These are phyloP conservation scores for Mycena crocata DNA, from an alignment of 768 basidiomycete genomes.

Conservation along the genomic window DNA sequence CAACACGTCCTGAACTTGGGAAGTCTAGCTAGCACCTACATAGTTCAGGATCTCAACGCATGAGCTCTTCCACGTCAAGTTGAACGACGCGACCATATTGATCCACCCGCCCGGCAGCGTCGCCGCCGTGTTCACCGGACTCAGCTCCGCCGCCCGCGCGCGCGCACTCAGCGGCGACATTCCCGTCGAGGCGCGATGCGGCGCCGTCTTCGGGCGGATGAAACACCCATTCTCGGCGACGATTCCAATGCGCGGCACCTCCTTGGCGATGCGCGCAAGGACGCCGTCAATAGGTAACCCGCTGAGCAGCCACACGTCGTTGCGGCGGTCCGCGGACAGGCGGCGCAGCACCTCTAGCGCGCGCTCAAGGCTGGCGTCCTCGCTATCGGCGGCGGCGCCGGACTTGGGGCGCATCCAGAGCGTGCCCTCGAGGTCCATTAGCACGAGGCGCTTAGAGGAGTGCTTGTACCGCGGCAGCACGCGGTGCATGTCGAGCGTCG, in stretches of 20 bases:
- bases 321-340: slow-evolving; percentile 71
- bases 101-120: slow-evolving; percentile 66
- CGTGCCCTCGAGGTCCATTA: slow-evolving; percentile 85
- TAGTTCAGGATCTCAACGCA: slow-evolving; percentile 89
- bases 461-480: slow-evolving; percentile 77
- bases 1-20: background rate
- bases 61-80: slow-evolving; percentile 82
- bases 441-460: slow-evolving; percentile 70
- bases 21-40: slow-evolving; percentile 71
- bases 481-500: slow-evolving; percentile 52
- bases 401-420: slow-evolving; percentile 76
- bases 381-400: slow-evolving; percentile 51
- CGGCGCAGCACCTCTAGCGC: slow-evolving; percentile 63
- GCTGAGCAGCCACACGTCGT: slow-evolving; percentile 87
- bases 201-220: slow-evolving; percentile 65
- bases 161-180: background rate
- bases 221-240: slow-evolving; percentile 93
- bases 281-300: slow-evolving; percentile 74
- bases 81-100: slow-evolving; percentile 82
- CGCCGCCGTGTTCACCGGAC: slow-evolving; percentile 35
- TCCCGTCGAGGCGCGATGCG: slow-evolving; percentile 26
- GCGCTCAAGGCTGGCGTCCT: slow-evolving; percentile 43
- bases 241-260: slow-evolving; percentile 77
- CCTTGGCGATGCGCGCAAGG: slow-evolving; percentile 61
- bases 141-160: slow-evolving; percentile 23